Conservation (phyloP, 2,329 filamentous ascomycete genomes). For the Trichoderma sp. region DNA sequence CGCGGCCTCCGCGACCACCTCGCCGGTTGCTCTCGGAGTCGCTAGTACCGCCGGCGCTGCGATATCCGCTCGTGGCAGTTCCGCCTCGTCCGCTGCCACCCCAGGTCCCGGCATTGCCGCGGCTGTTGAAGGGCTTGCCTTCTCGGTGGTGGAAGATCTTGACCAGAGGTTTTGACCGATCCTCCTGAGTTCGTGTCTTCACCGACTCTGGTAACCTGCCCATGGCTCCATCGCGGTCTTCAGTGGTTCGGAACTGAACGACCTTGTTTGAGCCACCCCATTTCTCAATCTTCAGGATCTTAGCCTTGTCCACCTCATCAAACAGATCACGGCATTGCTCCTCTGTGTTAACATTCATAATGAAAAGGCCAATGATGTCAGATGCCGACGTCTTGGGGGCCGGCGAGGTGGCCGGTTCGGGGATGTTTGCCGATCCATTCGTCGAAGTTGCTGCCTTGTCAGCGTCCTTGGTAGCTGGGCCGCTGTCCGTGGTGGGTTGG, state of each 20-base stretch:
- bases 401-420: slow-evolving; percentile 59
- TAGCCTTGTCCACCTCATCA: slow-evolving; percentile 76
- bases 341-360: slow-evolving; percentile 81
- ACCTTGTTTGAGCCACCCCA: slow-evolving; percentile 80
- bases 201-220: slow-evolving; percentile 73
- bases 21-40: slow-evolving; percentile 63
- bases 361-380: slow-evolving; percentile 81
- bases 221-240: slow-evolving; percentile 81
- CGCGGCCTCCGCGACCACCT: slow-evolving; percentile 58
- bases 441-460: slow-evolving; percentile 55
- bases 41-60: slow-evolving; percentile 78
- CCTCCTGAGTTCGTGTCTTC: slow-evolving; percentile 71
- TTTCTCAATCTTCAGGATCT: slow-evolving; percentile 78
- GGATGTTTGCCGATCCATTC: slow-evolving; percentile 57
- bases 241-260: slow-evolving; percentile 76
- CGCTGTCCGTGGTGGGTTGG: slow-evolving; percentile 52
- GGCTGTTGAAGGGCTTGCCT: slow-evolving; percentile 56
- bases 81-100: slow-evolving; percentile 67
- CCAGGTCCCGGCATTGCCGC: slow-evolving; percentile 69
- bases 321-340: slow-evolving; percentile 84
- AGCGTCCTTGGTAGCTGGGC: slow-evolving; percentile 53
- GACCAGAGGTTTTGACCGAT: slow-evolving; percentile 77
- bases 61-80: slow-evolving; percentile 69
- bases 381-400: slow-evolving; percentile 63
- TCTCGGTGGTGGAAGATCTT: slow-evolving; percentile 78